Evolutionary conservation across 139 green algal species (phyloP), one percentile per base, ranked within the genome.

Genomic region (Desmodesmus armatus): DNA sequence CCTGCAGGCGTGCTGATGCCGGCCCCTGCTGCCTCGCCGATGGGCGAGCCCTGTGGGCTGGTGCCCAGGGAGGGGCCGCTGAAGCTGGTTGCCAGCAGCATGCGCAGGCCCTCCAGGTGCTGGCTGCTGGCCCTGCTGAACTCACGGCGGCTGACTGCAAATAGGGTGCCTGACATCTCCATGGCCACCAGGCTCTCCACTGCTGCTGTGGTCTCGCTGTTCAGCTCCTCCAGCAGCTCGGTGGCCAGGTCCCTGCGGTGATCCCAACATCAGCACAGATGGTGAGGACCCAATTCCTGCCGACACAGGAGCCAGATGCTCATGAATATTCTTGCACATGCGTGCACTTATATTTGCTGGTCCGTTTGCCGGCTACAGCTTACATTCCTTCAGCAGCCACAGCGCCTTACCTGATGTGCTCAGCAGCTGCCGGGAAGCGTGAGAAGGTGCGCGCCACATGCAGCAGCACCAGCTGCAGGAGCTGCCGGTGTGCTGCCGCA

Each of bases 101-200:
- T 65, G 19, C 40, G 51, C 19, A 84, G 78, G 40, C 62, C 78
- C 31, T 75, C 78, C 62, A 84, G 78, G 62, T 84, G 78, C 78
- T 84, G 78, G 62, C 31, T 77, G 41, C 78, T 84, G 41, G 78
- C 62, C 55, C 78, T 62, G 78, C 76, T 82, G 78, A 84, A 84
- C 62, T 84, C 78, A 0, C 62, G 78, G 25, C 78, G 19, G 27
- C 31, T 37, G 13, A 82, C 76, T 55, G 40, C 76, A 55, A 82
- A 82, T 33, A n/a, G n/a, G 33, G 76, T 55, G 13, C 76, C 76
- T 40, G 76, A 71, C 76, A 72, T 27, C 55, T 82, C 76, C 76
- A 82, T 82, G 27, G 76, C 76, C 55, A 82, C 76, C 55, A 82
- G 40, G 55, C 76, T 71, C 7, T 82, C 76, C 27, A 82, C 76